Percentiles rank a stretch among this genome's conserved stretches.
phyloP scores from a whole-genome alignment of 345 rosid genomes.

The Microcos paniculata region DNA sequence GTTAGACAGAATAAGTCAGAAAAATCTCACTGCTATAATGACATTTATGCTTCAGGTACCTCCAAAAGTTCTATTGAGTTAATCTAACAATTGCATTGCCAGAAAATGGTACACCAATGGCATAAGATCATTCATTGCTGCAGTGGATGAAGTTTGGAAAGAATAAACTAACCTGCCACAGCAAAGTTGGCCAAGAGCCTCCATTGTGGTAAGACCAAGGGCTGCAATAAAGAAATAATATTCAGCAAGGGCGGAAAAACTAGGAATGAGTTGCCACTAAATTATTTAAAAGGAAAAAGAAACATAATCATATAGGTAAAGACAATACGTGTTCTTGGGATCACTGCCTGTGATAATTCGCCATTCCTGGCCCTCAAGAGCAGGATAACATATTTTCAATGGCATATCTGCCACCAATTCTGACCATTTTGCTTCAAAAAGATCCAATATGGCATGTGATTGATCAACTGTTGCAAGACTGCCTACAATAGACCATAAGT shows the following conservation, averaged over 20 bases:
- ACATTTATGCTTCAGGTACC: neutral
- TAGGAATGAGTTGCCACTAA: neutral
- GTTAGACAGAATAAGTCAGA: neutral
- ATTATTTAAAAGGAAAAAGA: neutral
- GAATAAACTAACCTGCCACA: conserved; percentile 82
- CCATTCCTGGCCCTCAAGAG: conserved; percentile 90
- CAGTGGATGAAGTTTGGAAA: neutral
- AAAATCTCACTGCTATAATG: neutral
- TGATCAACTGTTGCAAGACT: conserved; percentile 70
- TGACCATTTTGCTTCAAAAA: conserved; percentile 78
- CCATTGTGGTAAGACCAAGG: conserved; percentile 98
- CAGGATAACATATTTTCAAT: conserved; percentile 77
- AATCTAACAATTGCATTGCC: neutral
- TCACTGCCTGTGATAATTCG: conserved; percentile 83
- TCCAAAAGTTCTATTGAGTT: neutral
- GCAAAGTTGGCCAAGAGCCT: conserved; percentile 94
- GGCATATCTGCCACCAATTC: conserved; percentile 90
- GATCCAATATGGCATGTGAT: conserved; percentile 89
- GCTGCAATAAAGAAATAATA: conserved; percentile 44
- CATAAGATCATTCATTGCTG: neutral
- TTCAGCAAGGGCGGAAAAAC: conserved; percentile 10
- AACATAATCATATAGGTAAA: conserved; percentile 13
- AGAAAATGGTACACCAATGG: neutral
- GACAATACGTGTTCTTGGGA: conserved; percentile 82
- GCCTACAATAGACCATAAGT: conserved; percentile 77